These are phyloP conservation scores for Syncephalastrum racemosum DNA, from an alignment of 371 early-diverging fungal species.

Conservation along the genomic window DNA sequence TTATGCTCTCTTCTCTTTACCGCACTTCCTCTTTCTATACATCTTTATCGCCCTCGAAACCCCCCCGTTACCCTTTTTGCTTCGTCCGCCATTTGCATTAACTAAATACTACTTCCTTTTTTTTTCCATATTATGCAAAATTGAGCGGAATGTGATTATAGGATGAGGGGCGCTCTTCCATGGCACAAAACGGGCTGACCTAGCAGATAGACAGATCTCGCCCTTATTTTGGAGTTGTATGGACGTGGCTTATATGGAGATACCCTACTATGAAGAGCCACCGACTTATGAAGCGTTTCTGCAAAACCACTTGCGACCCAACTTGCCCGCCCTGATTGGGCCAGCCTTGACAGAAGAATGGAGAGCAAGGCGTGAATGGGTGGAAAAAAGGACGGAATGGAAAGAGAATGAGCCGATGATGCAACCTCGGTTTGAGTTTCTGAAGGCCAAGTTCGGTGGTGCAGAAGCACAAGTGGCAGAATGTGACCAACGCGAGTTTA, in stretches of 20 bases:
- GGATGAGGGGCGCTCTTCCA: too few species aligned
- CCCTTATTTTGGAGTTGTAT: too few species aligned
- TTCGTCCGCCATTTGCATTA: too few species aligned
- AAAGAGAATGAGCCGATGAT: constrained; percentile 12
- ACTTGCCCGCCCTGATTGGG: constrained; percentile 64
- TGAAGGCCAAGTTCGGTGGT: constrained; percentile 29
- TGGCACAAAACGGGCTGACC: too few species aligned
- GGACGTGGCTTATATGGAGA: constrained; percentile 5
- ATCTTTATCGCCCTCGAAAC: too few species aligned
- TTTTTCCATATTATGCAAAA: too few species aligned
- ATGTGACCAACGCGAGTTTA: constrained; percentile 55
- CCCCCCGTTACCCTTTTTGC: too few species aligned
- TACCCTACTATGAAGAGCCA: constrained; percentile 42
- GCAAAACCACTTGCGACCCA: constrained; percentile 51
- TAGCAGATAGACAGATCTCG: too few species aligned
- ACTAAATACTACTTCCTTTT: too few species aligned
- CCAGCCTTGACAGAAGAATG: constrained; percentile 54
- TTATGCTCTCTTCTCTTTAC: too few species aligned
- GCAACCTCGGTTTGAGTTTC: constrained; percentile 41
- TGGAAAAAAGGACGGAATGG: constrained; percentile 24
- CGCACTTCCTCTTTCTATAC: too few species aligned
- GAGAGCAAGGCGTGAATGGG: constrained; percentile 67
- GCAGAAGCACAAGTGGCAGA: constrained; percentile 59
- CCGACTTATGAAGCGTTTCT: constrained; percentile 56
- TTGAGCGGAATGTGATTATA: too few species aligned